Conservation (phyloP, 768 basidiomycete genomes). For the Lactifluus subvellereus region DNA sequence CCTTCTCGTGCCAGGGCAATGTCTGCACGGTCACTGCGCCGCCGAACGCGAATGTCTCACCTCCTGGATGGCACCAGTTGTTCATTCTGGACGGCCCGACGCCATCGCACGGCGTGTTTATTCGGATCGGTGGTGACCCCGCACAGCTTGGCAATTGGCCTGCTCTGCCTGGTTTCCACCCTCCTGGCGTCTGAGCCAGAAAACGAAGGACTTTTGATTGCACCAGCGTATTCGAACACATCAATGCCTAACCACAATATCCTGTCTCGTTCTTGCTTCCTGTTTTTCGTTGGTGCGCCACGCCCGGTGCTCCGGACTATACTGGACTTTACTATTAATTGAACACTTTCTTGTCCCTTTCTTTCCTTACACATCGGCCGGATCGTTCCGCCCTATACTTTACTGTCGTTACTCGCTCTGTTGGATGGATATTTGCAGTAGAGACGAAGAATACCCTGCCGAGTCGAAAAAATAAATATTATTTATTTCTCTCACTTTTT, state of each 20-base stretch:
- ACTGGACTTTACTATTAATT: not conserved
- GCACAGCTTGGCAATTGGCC: constrained; percentile 70
- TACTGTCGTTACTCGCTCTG: not conserved
- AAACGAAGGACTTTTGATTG: not conserved
- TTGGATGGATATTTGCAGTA: too few species aligned
- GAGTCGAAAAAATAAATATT: too few species aligned
- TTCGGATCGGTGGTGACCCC: constrained; percentile 78
- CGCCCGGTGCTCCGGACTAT: too few species aligned
- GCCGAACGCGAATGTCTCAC: constrained; percentile 58
- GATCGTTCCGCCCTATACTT: not conserved
- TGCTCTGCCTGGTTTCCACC: constrained; percentile 56
- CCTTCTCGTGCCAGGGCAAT: constrained; percentile 60
- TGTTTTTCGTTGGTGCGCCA: too few species aligned
- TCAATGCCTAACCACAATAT: too few species aligned
- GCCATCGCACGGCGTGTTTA: constrained; percentile 67
- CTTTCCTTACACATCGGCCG: too few species aligned
- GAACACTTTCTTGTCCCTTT: not conserved
- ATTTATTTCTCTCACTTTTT: too few species aligned
- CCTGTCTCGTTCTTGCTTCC: too few species aligned
- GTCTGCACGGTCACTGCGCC: constrained; percentile 76
- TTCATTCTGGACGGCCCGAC: constrained; percentile 76
- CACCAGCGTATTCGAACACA: not conserved
- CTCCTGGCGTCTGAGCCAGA: constrained; percentile 47
- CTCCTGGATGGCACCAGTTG: constrained; percentile 73
- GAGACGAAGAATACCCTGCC: too few species aligned